Evolutionary conservation across 192 early-diverging fungal genomes (phyloP), one percentile per base, ranked within the genome.

Genomic region (Coemansia sp.): DNA sequence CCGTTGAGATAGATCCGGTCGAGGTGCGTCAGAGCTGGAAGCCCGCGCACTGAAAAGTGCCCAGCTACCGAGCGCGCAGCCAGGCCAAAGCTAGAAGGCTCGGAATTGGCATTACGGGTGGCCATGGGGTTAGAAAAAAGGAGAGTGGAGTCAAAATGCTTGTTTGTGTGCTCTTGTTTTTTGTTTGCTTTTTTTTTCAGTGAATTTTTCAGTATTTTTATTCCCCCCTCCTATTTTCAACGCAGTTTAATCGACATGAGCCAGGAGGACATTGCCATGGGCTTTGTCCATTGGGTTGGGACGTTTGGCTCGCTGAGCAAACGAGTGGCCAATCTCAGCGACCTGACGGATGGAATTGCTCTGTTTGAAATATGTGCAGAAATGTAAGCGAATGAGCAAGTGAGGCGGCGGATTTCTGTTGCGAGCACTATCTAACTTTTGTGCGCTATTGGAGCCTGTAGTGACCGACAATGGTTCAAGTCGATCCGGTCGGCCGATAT

Each of bases 401-500:
- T 43, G 41, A 7, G 41, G 41, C 34, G 17, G 24, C 27, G 27
- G 14, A n/a, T 8, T 15, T 9, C 24, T 54, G 35, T 37, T 35
- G 15, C 24, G 54, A 52, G 22, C 24, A 17, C 11, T 40, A 12
- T 15, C 22, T 18, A 17, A 11, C 46, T 4, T 26, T 11, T 6
- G n/a, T n/a, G n/a, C 26, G 14, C 11, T 43, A 35, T 40, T 26
- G 19, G 18, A 21, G 42, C 36, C 11, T 48, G 53, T 70, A 96
- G 95, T 65, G 94, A 97, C 76, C 76, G 88, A 15, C 83, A 85
- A 41, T 97, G 93, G 93, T 97, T 98, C 87, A 94, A 93, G 59
- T 67, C 83, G 12, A 81, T 86, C 33, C 83, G 86, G 8, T 79
- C 85, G 1, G 76, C 84, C 10, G 89, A 91, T 50, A 83, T 86